A percentile compares a stretch with the other conserved stretches of the same genome.
These are phyloP conservation scores for Penicillium sp. DNA, from an alignment of 2,329 filamentous ascomycete genomes.

Conservation along the genomic window DNA sequence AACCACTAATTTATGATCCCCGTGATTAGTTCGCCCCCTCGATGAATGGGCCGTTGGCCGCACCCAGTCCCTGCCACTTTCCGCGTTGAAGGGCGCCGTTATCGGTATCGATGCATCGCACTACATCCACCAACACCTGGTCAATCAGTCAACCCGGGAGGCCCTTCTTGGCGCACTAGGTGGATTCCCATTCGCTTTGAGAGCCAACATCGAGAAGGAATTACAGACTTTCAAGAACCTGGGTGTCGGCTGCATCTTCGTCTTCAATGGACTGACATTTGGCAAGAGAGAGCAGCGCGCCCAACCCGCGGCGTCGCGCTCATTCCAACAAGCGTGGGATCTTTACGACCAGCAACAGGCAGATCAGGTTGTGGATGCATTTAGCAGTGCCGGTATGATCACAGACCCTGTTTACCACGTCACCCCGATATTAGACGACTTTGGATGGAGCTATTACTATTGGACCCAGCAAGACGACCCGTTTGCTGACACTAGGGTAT, in stretches of 20 bases:
- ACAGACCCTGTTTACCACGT: neutral
- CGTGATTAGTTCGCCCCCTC: constrained; percentile 46
- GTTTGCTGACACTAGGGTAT: constrained; percentile 28
- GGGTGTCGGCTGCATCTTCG: constrained; percentile 74
- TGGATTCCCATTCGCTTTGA: constrained; percentile 76
- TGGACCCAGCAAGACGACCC: constrained; percentile 3
- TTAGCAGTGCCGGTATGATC: constrained; percentile 70
- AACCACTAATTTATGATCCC: constrained; percentile 8
- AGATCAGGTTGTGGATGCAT: constrained; percentile 76
- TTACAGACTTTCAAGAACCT: constrained; percentile 67
- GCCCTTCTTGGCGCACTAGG: constrained; percentile 86
- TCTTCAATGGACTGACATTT: constrained; percentile 85
- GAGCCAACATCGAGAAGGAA: constrained; percentile 69
- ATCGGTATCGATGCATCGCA: constrained; percentile 87
- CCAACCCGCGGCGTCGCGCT: constrained; percentile 60
- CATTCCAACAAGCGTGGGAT: constrained; percentile 77
- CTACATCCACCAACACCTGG: constrained; percentile 76
- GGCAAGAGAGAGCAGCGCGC: constrained; percentile 67
- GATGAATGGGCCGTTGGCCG: constrained; percentile 56
- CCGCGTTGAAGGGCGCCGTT: constrained; percentile 67
- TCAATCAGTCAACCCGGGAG: constrained; percentile 68
- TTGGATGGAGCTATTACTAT: neutral
- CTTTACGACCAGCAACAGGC: constrained; percentile 79
- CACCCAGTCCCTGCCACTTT: constrained; percentile 58
- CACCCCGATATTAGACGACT: constrained; percentile 6